A percentile compares a stretch with the other conserved stretches of the same genome.
Conservation (phyloP, 306 rosid genomes). For the Arachis hypogaea region DNA sequence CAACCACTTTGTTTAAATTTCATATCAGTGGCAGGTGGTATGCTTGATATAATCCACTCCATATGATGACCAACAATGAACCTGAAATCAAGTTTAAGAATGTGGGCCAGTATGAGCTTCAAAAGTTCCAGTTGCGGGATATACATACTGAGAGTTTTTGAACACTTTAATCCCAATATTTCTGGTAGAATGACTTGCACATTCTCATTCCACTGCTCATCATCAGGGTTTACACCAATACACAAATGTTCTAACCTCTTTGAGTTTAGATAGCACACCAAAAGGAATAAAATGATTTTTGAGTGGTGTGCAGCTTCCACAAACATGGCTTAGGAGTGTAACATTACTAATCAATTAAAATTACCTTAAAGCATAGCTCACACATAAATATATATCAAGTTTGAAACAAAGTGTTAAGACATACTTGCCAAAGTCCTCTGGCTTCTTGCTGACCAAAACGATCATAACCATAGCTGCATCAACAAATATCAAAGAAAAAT, state of each 20-base stretch:
- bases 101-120: not conserved
- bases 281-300: not conserved
- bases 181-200: conserved; percentile 15
- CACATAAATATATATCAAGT: too few relatives aligned
- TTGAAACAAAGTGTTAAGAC: too few relatives aligned
- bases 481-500: too few relatives aligned
- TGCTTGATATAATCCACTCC: conserved; percentile 26
- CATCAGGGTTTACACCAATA: conserved; percentile 36
- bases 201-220: conserved; percentile 28
- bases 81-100: conserved; percentile 17
- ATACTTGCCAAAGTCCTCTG: too few relatives aligned
- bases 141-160: conserved; percentile 16
- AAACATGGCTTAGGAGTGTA: too few relatives aligned
- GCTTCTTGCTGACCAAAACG: too few relatives aligned
- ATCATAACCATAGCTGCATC: too few relatives aligned
- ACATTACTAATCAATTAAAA: too few relatives aligned
- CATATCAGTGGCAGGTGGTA: not conserved
- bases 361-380: too few relatives aligned
- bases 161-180: not conserved
- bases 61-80: conserved; percentile 32
- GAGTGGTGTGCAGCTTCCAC: too few relatives aligned
- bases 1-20: not conserved
- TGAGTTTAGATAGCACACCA: conserved; percentile 19
- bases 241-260: conserved; percentile 8
- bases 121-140: conserved; percentile 18